Evolutionary conservation across 495 filamentous ascomycete genomes (phyloP).

Genomic region (Penicillium odoratum): DNA sequence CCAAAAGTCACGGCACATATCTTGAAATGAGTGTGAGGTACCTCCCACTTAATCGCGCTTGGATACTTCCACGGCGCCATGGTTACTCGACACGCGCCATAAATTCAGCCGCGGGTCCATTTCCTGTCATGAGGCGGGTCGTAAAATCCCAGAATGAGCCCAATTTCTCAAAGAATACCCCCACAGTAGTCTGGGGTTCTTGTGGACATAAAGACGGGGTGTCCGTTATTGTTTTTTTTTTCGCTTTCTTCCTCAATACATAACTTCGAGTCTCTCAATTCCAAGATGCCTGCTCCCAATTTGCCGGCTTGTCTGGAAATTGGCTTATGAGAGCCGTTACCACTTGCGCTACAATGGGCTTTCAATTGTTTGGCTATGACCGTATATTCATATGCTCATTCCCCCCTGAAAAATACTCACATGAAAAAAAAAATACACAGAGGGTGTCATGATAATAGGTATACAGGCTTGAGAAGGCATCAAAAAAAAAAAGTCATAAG

Average conservation of each 20-base stretch:
- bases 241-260: background rate
- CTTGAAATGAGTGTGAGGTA: too few species aligned
- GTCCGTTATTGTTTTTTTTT: background rate
- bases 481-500: too few species aligned
- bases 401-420: background rate
- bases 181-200: background rate
- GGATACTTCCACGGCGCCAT: background rate
- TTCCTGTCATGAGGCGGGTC: background rate
- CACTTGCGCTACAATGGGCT: conserved; percentile 64
- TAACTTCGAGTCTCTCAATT: background rate
- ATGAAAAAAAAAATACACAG: conserved; percentile 1
- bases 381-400: conserved; percentile 21
- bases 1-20: background rate
- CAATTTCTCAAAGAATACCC: background rate
- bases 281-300: conserved; percentile 29
- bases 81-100: background rate
- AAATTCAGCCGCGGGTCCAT: background rate
- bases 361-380: conserved; percentile 68
- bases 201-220: background rate
- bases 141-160: background rate
- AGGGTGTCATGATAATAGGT: conserved; percentile 57
- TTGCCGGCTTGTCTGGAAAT: conserved; percentile 60
- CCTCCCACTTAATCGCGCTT: background rate
- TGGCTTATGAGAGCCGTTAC: conserved; percentile 60
- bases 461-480: too few species aligned